Conservation (phyloP, 2,329 filamentous ascomycete genomes). For the Fonsecaea monophora region DNA sequence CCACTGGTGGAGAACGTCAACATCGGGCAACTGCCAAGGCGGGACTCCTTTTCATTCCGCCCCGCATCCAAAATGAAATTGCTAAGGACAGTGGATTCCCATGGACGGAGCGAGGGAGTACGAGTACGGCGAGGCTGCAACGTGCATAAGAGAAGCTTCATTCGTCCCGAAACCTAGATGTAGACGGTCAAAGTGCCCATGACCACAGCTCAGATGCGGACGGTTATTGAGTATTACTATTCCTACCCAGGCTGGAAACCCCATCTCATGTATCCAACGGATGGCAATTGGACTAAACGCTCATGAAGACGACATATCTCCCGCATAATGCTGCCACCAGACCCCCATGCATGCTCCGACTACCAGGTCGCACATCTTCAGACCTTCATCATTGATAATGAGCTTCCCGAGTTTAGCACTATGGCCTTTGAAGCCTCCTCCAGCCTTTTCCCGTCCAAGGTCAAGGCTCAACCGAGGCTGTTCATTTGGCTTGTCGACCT, state of each 20-base stretch:
- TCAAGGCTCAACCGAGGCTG: conserved; percentile 68
- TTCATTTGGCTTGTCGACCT: conserved; percentile 10
- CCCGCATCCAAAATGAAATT: conserved; percentile 14
- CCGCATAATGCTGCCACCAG: conserved; percentile 90
- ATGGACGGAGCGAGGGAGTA: background rate
- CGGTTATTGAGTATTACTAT: background rate
- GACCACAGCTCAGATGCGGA: background rate
- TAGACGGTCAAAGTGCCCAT: background rate
- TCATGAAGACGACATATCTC: conserved; percentile 36
- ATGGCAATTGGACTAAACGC: background rate
- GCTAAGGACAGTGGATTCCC: background rate
- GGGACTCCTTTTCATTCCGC: conserved; percentile 10
- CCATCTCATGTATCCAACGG: background rate
- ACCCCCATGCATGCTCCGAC: conserved; percentile 90
- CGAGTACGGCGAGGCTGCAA: background rate
- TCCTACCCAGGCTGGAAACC: background rate
- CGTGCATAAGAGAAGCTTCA: background rate
- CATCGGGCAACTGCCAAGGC: conserved; percentile 17
- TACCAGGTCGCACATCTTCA: conserved; percentile 94
- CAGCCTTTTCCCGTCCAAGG: conserved; percentile 81
- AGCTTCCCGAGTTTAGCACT: conserved; percentile 93
- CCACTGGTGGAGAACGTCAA: conserved; percentile 24
- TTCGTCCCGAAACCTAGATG: background rate
- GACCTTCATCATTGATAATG: conserved; percentile 83
- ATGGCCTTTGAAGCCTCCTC: conserved; percentile 83